Percentiles rank a stretch among this genome's conserved stretches.
Conservation (phyloP, 352 stramenopile species). For the Pythium aphanidermatum region DNA sequence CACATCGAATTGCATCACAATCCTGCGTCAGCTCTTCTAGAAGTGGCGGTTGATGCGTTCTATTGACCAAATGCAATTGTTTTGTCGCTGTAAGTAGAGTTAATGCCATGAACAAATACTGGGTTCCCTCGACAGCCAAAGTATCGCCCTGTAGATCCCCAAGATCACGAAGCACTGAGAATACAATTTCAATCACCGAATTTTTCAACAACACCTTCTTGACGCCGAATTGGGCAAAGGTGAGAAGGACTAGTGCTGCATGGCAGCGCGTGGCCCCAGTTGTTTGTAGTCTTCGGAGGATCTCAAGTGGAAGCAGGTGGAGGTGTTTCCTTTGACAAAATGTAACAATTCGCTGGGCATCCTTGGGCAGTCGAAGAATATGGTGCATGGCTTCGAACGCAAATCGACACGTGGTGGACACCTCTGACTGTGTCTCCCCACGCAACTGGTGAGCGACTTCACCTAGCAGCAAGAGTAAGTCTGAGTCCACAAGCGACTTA, state of each 20-base stretch:
- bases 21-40: conserved; percentile 12
- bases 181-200: background rate
- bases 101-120: conserved; percentile 7
- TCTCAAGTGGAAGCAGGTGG: background rate
- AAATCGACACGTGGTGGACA: background rate
- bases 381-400: conserved; percentile 8
- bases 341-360: background rate
- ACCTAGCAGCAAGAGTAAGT: conserved; percentile 6
- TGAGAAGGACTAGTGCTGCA: background rate
- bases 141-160: background rate
- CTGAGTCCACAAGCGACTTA: conserved; percentile 1
- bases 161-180: too few relatives aligned
- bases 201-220: conserved; percentile 1
- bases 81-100: background rate
- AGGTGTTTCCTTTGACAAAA: conserved; percentile 8
- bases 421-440: background rate
- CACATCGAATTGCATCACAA: background rate
- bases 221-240: conserved; percentile 6
- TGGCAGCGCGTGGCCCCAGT: background rate
- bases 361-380: conserved; percentile 1
- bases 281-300: background rate
- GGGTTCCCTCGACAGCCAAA: background rate
- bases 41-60: background rate
- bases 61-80: background rate
- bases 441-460: conserved; percentile 1